Evolutionary conservation across 441 rosid genomes (phyloP).

Genomic region (Corymbia citriodora): DNA sequence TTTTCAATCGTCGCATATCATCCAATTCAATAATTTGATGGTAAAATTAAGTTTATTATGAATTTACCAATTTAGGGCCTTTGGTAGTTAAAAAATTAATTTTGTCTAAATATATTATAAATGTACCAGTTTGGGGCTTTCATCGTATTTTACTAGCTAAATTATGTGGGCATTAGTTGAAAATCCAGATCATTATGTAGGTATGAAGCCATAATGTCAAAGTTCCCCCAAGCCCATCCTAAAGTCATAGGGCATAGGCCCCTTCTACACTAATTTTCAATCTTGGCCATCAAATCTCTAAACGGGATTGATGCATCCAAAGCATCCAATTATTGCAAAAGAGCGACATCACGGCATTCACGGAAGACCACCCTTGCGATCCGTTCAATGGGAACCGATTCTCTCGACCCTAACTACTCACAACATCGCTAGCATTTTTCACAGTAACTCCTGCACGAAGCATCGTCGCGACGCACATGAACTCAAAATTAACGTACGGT

Average conservation of each 20-base stretch:
- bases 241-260: neutral
- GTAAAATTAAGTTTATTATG: rapidly evolving
- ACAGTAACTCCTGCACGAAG: neutral
- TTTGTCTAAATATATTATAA: too few relatives aligned
- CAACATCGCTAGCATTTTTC: neutral
- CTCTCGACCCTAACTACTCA: neutral
- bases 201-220: neutral
- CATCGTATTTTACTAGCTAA: rapidly evolving
- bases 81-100: too few relatives aligned
- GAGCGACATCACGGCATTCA: neutral
- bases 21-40: rapidly evolving
- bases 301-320: rapidly evolving
- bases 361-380: neutral
- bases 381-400: neutral
- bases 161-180: rapidly evolving
- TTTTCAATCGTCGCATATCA: rapidly evolving
- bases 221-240: neutral
- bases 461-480: neutral
- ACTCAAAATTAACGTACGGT: neutral
- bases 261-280: too few relatives aligned
- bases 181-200: too few relatives aligned
- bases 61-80: rapidly evolving
- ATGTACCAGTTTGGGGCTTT: too few relatives aligned
- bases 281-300: neutral
- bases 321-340: neutral